phyloP scores from a whole-genome alignment of 805 yeast species.

The Kluyveromyces lactis region DNA sequence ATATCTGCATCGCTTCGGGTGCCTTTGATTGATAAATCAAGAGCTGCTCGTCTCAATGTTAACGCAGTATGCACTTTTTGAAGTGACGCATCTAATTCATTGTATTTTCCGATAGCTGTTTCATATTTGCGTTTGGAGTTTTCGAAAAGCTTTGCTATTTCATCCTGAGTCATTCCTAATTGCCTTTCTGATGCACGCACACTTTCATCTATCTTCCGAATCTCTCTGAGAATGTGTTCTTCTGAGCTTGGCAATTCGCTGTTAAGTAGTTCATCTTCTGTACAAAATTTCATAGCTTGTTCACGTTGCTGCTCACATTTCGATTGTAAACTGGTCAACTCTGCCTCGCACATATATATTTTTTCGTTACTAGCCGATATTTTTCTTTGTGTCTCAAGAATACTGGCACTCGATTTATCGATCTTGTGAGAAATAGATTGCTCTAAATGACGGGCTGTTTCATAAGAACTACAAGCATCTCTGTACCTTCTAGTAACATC shows the following conservation, averaged over 20 bases:
- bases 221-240: conserved; percentile 42
- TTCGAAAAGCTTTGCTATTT: conserved; percentile 41
- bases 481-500: not conserved
- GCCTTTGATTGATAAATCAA: conserved; percentile 32
- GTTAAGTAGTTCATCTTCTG: conserved; percentile 37
- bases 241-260: conserved; percentile 34
- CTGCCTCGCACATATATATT: conserved; percentile 14
- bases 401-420: not conserved
- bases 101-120: conserved; percentile 35
- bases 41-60: conserved; percentile 35
- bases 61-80: conserved; percentile 31
- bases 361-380: conserved; percentile 10
- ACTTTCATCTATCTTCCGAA: conserved; percentile 36
- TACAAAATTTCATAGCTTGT: conserved; percentile 37
- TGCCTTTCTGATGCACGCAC: conserved; percentile 45
- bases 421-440: not conserved
- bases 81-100: conserved; percentile 30
- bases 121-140: conserved; percentile 36
- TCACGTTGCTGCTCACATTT: conserved; percentile 16
- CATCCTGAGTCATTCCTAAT: conserved; percentile 49
- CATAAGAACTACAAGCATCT: not conserved
- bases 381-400: not conserved
- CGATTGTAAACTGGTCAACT: conserved; percentile 13
- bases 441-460: not conserved
- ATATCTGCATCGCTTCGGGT: conserved; percentile 42